Evolutionary conservation across 805 yeast genomes (phyloP), one percentile per base, ranked within the genome.

Genomic region (Metschnikowia baotianmanensis): DNA sequence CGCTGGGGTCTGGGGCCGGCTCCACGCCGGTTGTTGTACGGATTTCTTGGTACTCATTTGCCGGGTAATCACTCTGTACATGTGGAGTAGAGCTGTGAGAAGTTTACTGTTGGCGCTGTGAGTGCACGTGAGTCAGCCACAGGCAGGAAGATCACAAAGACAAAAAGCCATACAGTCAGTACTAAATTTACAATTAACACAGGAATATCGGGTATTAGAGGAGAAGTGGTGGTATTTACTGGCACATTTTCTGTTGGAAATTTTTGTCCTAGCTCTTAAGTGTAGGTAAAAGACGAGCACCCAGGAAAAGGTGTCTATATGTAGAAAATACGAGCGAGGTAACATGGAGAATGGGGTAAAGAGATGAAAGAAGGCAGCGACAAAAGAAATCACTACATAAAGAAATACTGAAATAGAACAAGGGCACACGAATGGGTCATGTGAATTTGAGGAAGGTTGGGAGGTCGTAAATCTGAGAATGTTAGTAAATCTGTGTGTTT

Each of bases 1-100:
- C 1, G 42, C 32, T 2, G 64, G 58, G 9, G 42, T 28, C 29
- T 24, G 40, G 5, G 62, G 61, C 18, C 31, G 37, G 42, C 40
- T 50, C 74, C 74, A 69, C 42, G 57, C 51, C 16, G 74, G 74
- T 51, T 69, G 74, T 38, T 49, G 54, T 29, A 62, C 62, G 10
- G 57, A 54, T 43, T 61, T 63, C 40, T 62, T 65, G 36, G 55
- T 51, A 36, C 56, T 49, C 54, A 50, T 50, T 28, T 29, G 36
- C 18, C 46, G 45, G 24, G 31, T 33, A 24, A 46, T 41, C 16
- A 21, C 9, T 30, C 37, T 35, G 19, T 32, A 36, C 36, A 40
- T 40, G 37, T 23, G 42, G 36, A 23, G 32, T 26, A 15, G 10
- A 8, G 24, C 18, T 17, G 43, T 31, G 43, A 34, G 43, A 40